Evolutionary conservation across 202 grass and related monocot species (phyloP), one percentile per base, ranked within the genome.

Genomic region (Elaeis oleifera): DNA sequence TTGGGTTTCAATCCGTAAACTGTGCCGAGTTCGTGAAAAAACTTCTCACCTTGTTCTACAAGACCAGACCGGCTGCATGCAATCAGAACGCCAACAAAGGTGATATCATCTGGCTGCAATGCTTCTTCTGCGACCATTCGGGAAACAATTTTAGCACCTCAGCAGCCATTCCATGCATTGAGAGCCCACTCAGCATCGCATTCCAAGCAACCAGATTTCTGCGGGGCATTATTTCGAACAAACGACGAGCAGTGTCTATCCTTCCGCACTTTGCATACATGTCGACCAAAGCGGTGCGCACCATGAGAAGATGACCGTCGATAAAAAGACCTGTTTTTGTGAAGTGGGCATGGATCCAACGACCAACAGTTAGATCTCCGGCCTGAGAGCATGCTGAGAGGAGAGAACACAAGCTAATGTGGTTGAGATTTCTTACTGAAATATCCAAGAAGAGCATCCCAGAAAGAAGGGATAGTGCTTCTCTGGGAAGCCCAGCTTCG

Each of bases 341-440:
- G 22, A 71, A 27, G 44, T 71, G 68, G 36, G 56, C 36, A 51
- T 71, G 68, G 17, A 71, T 60, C 68, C 68, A 71, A 14, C 68
- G 68, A 44, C 68, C 68, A 51, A 71, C 54, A 17, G 16, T 59
- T 50, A 71, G 23, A 60, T 71, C 68, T 50, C 68, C 68, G 18
- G 56, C 68, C 39, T 71, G 68, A 15, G 68, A 71, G 39, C 68
- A 71, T 8, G 68, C 55, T 1, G 68, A 71, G 49, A 71, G 68
- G 18, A 71, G 56, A 48, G 68, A 59, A 22, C 68, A 71, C 39
- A 59, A 58, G 22, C 39, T 71, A 59, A 71, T 59, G 44, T 59
- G 21, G 39, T 71, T 71, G 23, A 71, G 68, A 18, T 29, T 71
- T 51, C 68, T 59, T 71, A 59, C 68, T 60, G 56, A 36, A 27